Base-by-base conservation (phyloP, 306 rosid genomes). In the Acacia confusa region DNA sequence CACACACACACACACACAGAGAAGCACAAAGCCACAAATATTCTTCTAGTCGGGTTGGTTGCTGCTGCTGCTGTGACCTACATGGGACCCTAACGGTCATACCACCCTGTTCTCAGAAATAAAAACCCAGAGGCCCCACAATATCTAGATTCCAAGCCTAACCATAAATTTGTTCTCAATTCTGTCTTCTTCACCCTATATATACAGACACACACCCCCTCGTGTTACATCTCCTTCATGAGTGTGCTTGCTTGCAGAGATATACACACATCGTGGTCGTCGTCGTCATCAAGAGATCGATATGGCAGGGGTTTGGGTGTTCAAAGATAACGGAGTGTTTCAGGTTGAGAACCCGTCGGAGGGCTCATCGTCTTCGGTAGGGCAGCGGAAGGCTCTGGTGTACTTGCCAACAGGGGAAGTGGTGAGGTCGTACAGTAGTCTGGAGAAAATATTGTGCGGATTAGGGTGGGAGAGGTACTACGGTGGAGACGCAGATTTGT, bases 391-490 rank as follows among this genome's bases (percentile, higher is more conserved):
- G 87, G 90, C 41, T 0, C 55, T 92, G 87, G 90, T 88, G 74
- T 67, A 92, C 88, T 73, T 92, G 47, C 89, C 93, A 9, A 92
- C 85, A 0, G 95, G 91, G 0, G 82, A 92, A 38, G 85, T 47
- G 22, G 89, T 92, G n/a, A 76, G 88, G 4, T 91, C 93, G 0
- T 92, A 91, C 76, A 13, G 81, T 1, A 68, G 12, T 3, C 85
- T 92, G 5, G 92, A 92, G 88, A 78, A 88, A 20, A 85, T 92
- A 10, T 66, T 92, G 80, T 75, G 74, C 0, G 86, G 73, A 2
- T 78, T 92, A 32, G 97, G 97, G 12, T 92, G 97, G 97, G 97
- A 92, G 78, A 91, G 97, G 87, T 92, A 92, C 45, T 81, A 91
- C 43, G 91, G 87, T 2, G 89, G 91, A 2, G 97, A 87, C 81